Evolutionary conservation across 371 early-diverging fungal genomes (phyloP).

Genomic region (Neoconidiobolus thromboides): DNA sequence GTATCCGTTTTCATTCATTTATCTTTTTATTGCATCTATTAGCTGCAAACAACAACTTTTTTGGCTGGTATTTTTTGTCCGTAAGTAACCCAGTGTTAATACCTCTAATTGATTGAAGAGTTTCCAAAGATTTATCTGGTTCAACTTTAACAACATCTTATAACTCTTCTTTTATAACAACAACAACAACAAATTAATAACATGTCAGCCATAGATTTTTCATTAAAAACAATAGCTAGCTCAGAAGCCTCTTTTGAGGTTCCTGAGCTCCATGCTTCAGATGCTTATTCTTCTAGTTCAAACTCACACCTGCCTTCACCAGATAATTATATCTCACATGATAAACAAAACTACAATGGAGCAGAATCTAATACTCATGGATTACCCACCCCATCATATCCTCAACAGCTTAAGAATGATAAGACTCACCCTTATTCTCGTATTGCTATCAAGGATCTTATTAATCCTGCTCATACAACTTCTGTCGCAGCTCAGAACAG

Average conservation of each 20-base stretch:
- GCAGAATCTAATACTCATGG: too few relatives aligned
- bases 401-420: background rate
- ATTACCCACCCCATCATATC: background rate
- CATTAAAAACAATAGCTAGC: background rate
- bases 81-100: too few relatives aligned
- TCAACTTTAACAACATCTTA: too few relatives aligned
- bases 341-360: background rate
- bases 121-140: background rate
- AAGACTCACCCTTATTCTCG: conserved; percentile 1
- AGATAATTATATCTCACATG: background rate
- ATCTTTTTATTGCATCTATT: background rate
- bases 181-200: too few relatives aligned
- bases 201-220: too few relatives aligned
- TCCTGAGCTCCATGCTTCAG: conserved; percentile 3
- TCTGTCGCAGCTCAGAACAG: too few relatives aligned
- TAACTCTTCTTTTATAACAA: too few relatives aligned
- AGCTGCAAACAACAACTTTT: background rate
- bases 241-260: background rate
- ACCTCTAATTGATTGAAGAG: background rate
- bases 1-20: background rate
- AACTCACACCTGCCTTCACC: conserved; percentile 7
- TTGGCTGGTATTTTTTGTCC: too few relatives aligned
- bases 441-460: background rate
- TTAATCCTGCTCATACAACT: background rate
- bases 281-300: background rate